Percentiles rank a stretch among this genome's conserved stretches.
phyloP scores from a whole-genome alignment of 768 basidiomycete species.

The Boletellus ananiceps region DNA sequence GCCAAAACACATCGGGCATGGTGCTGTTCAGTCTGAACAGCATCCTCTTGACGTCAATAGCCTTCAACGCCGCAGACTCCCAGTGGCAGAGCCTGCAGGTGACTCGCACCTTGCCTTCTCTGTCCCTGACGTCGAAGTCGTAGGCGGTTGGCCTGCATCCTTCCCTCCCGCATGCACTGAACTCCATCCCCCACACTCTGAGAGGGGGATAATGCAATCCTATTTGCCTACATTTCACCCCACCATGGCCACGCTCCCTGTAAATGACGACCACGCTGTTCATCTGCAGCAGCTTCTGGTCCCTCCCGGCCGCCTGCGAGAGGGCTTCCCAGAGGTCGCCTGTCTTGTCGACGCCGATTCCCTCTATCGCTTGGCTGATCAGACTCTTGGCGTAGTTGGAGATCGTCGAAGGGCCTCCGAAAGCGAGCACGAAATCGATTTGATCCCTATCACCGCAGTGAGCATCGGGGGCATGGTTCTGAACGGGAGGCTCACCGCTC shows the following conservation, averaged over 20 bases:
- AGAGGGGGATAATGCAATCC: conserved; percentile 43
- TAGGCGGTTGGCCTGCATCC: neutral
- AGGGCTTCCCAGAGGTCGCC: neutral
- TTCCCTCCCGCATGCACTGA: neutral
- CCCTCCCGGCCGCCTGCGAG: neutral
- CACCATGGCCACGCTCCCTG: neutral
- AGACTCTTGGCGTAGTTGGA: neutral
- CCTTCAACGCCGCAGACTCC: neutral
- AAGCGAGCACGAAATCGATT: neutral
- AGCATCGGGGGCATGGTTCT: neutral
- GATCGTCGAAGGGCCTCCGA: neutral
- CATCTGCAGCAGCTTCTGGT: neutral
- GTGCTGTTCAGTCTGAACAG: neutral
- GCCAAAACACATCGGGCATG: neutral
- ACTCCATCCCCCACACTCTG: conserved; percentile 7
- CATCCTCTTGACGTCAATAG: neutral
- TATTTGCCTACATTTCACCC: conserved; percentile 33
- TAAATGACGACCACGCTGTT: neutral
- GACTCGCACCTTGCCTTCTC: neutral
- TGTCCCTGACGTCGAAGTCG: neutral
- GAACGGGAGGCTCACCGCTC: neutral
- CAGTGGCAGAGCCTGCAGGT: neutral
- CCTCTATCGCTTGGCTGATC: neutral
- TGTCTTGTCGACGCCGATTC: neutral
- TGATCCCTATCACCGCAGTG: neutral